Percentiles rank a stretch among this genome's conserved stretches.
Evolutionary conservation across 2,329 filamentous ascomycete genomes (phyloP).

Genomic region (Sclerotinia minor): DNA sequence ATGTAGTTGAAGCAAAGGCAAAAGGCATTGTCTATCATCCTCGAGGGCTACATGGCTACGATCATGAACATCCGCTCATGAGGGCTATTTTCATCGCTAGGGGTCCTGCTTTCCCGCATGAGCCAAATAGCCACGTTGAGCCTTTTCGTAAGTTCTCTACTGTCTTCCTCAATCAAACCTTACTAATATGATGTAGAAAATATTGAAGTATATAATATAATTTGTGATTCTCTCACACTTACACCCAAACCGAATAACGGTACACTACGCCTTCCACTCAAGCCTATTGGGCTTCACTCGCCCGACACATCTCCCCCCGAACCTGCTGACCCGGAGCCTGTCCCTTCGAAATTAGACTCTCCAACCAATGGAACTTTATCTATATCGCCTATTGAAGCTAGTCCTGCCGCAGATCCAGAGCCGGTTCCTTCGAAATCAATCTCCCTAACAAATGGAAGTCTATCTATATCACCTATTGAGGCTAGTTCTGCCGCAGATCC

Average conservation of each 20-base stretch:
- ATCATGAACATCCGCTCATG: slow-evolving; percentile 94
- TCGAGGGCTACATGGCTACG: slow-evolving; percentile 87
- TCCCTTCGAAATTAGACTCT: slow-evolving; percentile 23
- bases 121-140: slow-evolving; percentile 74
- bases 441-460: slow-evolving; percentile 29
- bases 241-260: slow-evolving; percentile 80
- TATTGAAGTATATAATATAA: slow-evolving; percentile 88
- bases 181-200: slow-evolving; percentile 65
- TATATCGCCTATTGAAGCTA: slow-evolving; percentile 39
- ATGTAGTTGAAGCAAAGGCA: slow-evolving; percentile 65
- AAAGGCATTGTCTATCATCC: slow-evolving; percentile 73
- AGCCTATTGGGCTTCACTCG: slow-evolving; percentile 50
- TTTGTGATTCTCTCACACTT: slow-evolving; percentile 84
- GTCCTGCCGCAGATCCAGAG: slow-evolving; percentile 49
- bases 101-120: slow-evolving; percentile 88
- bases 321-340: slow-evolving; percentile 52
- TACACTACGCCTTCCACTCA: slow-evolving; percentile 71
- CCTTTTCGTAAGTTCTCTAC: slow-evolving; percentile 69
- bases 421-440: slow-evolving; percentile 20
- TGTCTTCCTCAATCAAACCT: neutral
- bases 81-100: slow-evolving; percentile 90
- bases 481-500: slow-evolving; percentile 36
- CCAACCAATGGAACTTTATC: slow-evolving; percentile 32
- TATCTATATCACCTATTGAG: slow-evolving; percentile 40
- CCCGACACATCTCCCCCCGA: slow-evolving; percentile 50